phyloP scores from a whole-genome alignment of 2,329 filamentous ascomycete species.

The Coniella lustricola region DNA sequence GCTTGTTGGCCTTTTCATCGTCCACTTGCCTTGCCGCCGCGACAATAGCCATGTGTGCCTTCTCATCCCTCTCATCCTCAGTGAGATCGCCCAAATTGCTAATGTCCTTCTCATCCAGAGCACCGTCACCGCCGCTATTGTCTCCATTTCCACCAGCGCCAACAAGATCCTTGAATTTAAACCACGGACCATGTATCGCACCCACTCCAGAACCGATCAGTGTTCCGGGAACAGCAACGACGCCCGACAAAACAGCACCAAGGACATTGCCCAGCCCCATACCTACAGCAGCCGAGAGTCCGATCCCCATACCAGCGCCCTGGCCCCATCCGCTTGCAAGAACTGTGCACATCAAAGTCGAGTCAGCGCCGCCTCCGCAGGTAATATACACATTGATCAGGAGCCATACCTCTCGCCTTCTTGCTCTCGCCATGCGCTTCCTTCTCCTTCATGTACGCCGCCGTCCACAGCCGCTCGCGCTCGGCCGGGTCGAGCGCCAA shows the following conservation, averaged over 20 bases:
- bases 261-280: constrained; percentile 15
- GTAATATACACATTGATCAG: no score
- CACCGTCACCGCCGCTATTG: neutral
- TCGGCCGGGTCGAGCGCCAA: constrained; percentile 9
- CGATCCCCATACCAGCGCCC: constrained; percentile 9
- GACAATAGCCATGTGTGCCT: constrained; percentile 10
- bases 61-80: neutral
- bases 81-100: neutral
- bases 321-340: constrained; percentile 15
- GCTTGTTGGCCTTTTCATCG: neutral
- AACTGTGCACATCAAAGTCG: neutral
- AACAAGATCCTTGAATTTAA: constrained; percentile 7
- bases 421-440: constrained; percentile 15
- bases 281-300: constrained; percentile 11
- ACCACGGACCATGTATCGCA: constrained; percentile 12
- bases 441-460: constrained; percentile 15
- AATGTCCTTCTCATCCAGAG: constrained; percentile 3
- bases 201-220: constrained; percentile 14
- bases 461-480: constrained; percentile 11
- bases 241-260: constrained; percentile 10
- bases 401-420: constrained; percentile 11
- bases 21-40: constrained; percentile 11
- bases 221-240: constrained; percentile 13
- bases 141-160: neutral
- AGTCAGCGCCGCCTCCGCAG: no score